These are phyloP conservation scores for Hypericum androsaemum DNA, from an alignment of 345 rosid species.

Conservation along the genomic window DNA sequence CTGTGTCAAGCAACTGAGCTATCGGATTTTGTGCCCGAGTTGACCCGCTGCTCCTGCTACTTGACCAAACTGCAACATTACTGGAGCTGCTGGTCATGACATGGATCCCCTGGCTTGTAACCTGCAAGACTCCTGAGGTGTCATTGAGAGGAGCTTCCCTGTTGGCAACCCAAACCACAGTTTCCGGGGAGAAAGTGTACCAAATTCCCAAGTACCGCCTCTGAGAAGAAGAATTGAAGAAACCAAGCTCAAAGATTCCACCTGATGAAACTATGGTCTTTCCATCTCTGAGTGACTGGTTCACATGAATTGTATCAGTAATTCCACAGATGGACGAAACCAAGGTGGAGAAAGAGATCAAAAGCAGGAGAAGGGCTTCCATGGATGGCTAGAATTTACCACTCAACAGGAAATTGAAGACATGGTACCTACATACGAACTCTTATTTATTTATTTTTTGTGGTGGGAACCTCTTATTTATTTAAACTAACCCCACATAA, in stretches of 20 bases:
- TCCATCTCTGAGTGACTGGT: constrained; percentile 3
- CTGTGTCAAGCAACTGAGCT: neutral
- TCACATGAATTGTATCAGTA: too few relatives aligned
- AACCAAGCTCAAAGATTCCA: neutral
- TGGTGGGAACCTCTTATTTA: too few relatives aligned
- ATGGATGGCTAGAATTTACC: too few relatives aligned
- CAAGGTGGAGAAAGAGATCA: too few relatives aligned
- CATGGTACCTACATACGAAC: too few relatives aligned
- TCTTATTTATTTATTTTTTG: too few relatives aligned
- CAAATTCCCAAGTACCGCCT: neutral
- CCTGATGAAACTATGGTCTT: constrained; percentile 2
- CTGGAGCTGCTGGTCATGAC: neutral
- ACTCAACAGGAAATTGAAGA: too few relatives aligned
- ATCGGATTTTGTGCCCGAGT: neutral
- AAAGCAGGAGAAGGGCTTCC: too few relatives aligned
- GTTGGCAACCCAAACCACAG: constrained; percentile 12
- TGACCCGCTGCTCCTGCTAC: neutral
- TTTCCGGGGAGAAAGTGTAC: constrained; percentile 4
- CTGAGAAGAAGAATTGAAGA: too few relatives aligned
- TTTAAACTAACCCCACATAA: too few relatives aligned
- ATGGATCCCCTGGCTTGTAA: constrained; percentile 6
- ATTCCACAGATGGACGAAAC: too few relatives aligned
- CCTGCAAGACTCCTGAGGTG: constrained; percentile 7
- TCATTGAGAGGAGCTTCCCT: constrained; percentile 12
- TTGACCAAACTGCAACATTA: neutral